phyloP scores from a whole-genome alignment of 495 filamentous ascomycete genomes.

The Paragyromitra xinjiangensis region DNA sequence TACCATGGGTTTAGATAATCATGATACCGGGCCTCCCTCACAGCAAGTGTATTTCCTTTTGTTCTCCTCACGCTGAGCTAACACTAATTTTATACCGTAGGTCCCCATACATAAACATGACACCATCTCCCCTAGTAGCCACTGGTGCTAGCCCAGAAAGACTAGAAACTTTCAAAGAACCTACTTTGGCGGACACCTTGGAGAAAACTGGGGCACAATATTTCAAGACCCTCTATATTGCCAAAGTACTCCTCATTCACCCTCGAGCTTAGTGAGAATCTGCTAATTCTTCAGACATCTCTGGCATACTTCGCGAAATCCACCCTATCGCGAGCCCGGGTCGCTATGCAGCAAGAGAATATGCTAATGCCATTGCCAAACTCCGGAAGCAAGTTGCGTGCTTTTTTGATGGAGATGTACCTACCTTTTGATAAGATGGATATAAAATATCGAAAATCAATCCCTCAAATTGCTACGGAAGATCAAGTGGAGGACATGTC shows the following conservation, averaged over 20 bases:
- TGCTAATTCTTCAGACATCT: constrained; percentile 68
- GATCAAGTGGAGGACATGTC: constrained; percentile 65
- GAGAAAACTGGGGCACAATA: constrained; percentile 79
- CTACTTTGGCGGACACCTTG: constrained; percentile 70
- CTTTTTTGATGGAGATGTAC: constrained; percentile 75
- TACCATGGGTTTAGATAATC: constrained; percentile 41
- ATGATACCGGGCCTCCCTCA: constrained; percentile 4
- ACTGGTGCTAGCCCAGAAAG: constrained; percentile 15
- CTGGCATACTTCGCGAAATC: constrained; percentile 98
- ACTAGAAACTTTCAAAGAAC: constrained; percentile 56
- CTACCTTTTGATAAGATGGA: constrained; percentile 79
- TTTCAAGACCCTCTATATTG: constrained; percentile 86
- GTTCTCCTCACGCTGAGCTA: neutral
- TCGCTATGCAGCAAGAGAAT: constrained; percentile 72
- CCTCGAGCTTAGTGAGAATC: neutral
- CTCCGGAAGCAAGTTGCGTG: constrained; percentile 64
- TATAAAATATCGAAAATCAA: constrained; percentile 82
- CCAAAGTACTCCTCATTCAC: constrained; percentile 67
- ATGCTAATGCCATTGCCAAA: constrained; percentile 57
- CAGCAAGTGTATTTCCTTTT: constrained; percentile 7
- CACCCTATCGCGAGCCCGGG: constrained; percentile 84
- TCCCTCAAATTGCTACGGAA: constrained; percentile 73
- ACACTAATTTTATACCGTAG: constrained; percentile 10
- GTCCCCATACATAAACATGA: constrained; percentile 5
- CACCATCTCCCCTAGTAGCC: constrained; percentile 2